Conservation (phyloP, 2,329 filamentous ascomycete species). For the Alternaria triticina region DNA sequence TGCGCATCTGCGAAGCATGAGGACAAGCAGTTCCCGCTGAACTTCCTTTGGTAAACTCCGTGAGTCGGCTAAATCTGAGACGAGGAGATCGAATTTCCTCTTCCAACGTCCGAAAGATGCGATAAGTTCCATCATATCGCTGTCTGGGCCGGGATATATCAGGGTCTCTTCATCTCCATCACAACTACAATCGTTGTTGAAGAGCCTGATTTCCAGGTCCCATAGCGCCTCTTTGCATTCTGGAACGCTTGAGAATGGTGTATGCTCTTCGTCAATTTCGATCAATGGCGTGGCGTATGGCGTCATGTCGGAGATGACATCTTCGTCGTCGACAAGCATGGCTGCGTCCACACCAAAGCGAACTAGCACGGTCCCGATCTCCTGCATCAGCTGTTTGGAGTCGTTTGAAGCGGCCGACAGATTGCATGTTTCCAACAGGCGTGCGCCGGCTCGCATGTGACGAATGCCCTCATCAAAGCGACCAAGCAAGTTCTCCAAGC, state of each 20-base stretch:
- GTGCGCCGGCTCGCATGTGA: constrained; percentile 13
- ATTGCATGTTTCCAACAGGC: constrained; percentile 5
- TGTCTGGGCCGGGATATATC: neutral
- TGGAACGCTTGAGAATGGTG: neutral
- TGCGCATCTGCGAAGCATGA: neutral
- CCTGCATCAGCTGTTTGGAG: constrained; percentile 4
- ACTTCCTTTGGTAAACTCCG: neutral
- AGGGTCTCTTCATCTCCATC: neutral
- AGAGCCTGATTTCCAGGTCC: neutral
- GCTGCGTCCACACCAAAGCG: constrained; percentile 11
- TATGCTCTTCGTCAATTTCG: constrained; percentile 1
- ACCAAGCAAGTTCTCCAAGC: constrained; percentile 12
- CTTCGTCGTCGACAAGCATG: constrained; percentile 1
- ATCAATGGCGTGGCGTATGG: constrained; percentile 5
- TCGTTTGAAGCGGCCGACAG: neutral
- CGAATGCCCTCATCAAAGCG: constrained; percentile 9
- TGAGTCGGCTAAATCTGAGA: neutral
- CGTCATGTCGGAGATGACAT: constrained; percentile 3
- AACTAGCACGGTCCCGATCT: constrained; percentile 11
- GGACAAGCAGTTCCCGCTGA: neutral
- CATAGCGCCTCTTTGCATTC: neutral
- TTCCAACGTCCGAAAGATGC: neutral
- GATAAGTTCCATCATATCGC: neutral
- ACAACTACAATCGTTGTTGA: neutral
- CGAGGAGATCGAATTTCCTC: neutral